Base-by-base conservation (phyloP, 441 rosid species). In the Adansonia madagascariensis region DNA sequence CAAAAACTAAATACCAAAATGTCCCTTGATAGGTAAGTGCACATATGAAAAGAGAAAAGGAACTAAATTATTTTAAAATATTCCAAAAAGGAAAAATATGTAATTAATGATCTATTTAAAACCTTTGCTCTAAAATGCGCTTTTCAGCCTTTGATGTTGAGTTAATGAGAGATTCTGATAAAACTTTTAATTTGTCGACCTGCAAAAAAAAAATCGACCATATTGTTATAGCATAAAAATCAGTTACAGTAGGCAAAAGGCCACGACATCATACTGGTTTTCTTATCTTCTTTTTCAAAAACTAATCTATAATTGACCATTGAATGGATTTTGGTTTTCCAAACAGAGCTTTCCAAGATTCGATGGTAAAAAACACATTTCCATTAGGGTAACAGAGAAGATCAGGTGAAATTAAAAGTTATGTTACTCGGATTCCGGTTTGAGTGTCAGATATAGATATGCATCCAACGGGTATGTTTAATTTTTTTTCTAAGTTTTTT, bases 111-210 rank as follows among this genome's bases (percentile, higher is more conserved):
- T 75, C 69, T 5, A 15, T 64, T 68, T 53, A 73, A 75, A 66
- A 96, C 99, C 99, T 91, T 84, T 94, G 86, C 61, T 96, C 97
- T 76, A 85, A 75, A 52, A 93, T 90, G 82, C 97, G 91, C 66
- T 80, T 91, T 84, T 91, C 97, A 49, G 94, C 94, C 87, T 90
- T 90, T 46, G 87, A 82, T 41, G 92, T 89, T 17, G 97, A 91
- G 78, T 86, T 89, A 74, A 83, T 82, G 50, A 94, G 97, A 78
- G 98, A 91, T 81, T 94, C 98, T 3, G 91, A 88, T 78, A 94
- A 81, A 80, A 94, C 84, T 83, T 89, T 94, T 81, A 96, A 86
- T 81, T 91, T 96, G 75, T 92, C 89, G 15, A 94, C 86, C 98
- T 96, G 91, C 79, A 85, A 61, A 56, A 75, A 73, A 81, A 35